Evolutionary conservation across 305 asterid genomes (phyloP), one percentile per base, ranked within the genome.

Genomic region (Petunia hybrid): DNA sequence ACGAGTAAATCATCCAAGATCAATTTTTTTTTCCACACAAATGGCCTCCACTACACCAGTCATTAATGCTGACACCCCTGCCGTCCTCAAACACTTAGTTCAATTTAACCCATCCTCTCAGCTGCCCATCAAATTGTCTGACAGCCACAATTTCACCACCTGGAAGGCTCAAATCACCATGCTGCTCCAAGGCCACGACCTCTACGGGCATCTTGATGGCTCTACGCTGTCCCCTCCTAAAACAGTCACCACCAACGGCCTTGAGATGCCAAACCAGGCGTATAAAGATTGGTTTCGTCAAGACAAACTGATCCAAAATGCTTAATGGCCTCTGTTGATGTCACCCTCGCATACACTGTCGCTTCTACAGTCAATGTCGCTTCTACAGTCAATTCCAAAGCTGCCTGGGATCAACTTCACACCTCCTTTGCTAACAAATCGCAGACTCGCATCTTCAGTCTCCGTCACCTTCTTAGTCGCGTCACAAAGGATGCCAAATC

Each of bases 101-200:
- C 76, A 69, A 16, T 43, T 69, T 39, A 68, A 42, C 3, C 57
- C 56, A 43, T 46, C 56, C 42, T 16, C 6, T 2, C 40, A 68
- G 56, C 16, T 66, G 53, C 53, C 74, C 74, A 67, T 67, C 36
- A 41, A 7, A n/a, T 46, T 67, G 5, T n/a, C 75, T 7, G 22
- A 38, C 51, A 67, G 75, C 12, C 75, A 67, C 51, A 67, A 67
- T 14, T n/a, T 67, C 14, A 7, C 75, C 51, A 41, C 38, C 35
- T 41, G 53, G 74, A 67, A n/a, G 51, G 65, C 65, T 36, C 65
- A 22, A 5, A 60, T 60, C 22, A 39, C 6, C 65, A 60, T 60
- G 39, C 22, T 55, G 31, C 61, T 55, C 61, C 61, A 55, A 5
- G 53, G 53, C 8, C 53, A 46, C 31, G 31, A 22, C 31, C 31